These are phyloP conservation scores for Pulveroboletus sp. DNA, from an alignment of 768 basidiomycete genomes.

Conservation along the genomic window DNA sequence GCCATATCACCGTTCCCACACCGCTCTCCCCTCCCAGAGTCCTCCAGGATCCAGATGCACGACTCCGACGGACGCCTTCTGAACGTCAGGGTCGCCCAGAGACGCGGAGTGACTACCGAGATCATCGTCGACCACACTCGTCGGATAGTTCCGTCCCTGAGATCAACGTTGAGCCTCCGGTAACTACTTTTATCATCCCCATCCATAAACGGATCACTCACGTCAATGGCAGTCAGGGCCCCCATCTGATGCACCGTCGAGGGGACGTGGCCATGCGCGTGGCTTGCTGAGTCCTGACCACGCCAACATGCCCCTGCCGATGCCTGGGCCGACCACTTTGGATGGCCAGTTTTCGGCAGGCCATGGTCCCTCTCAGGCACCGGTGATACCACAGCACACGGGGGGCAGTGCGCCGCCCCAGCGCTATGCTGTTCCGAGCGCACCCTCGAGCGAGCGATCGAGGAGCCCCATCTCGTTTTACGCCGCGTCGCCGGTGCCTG, in stretches of 20 bases:
- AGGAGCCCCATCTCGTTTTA: constrained; percentile 25
- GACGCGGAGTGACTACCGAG: constrained; percentile 12
- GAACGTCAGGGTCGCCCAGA: constrained; percentile 27
- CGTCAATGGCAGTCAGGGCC: constrained; percentile 26
- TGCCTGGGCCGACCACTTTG: constrained; percentile 16
- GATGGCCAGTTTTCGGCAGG: constrained; percentile 12
- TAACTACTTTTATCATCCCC: constrained; percentile 12
- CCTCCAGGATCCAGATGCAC: constrained; percentile 9
- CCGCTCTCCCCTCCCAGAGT: constrained; percentile 26
- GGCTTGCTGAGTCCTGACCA: constrained; percentile 32
- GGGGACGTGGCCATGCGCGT: constrained; percentile 14
- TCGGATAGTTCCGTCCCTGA: constrained; percentile 36
- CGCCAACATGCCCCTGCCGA: constrained; percentile 26
- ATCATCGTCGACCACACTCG: constrained; percentile 25
- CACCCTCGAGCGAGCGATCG: constrained; percentile 20
- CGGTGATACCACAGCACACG: constrained; percentile 20
- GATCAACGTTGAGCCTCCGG: constrained; percentile 31
- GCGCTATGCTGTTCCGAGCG: not conserved
- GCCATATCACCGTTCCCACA: constrained; percentile 21
- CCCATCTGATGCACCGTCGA: constrained; percentile 32
- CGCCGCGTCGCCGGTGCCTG: constrained; percentile 24
- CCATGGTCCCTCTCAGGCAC: constrained; percentile 11
- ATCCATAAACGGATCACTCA: constrained; percentile 14
- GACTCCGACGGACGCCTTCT: constrained; percentile 19
- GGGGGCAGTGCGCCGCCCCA: not conserved